phyloP scores from a whole-genome alignment of 2,329 filamentous ascomycete species.

The Apiospora marii region DNA sequence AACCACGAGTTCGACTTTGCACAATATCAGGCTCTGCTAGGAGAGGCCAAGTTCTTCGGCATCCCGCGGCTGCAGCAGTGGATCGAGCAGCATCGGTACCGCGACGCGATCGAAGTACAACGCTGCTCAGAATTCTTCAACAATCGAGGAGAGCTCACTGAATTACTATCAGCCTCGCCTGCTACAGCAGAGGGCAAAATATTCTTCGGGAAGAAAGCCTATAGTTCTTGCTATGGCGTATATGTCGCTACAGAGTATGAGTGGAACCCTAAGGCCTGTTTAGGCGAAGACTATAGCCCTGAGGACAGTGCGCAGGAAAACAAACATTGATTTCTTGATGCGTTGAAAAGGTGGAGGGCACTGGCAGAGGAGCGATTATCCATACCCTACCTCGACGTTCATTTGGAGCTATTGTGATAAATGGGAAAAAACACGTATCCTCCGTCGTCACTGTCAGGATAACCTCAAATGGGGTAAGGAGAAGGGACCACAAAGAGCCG shows the following conservation, averaged over 20 bases:
- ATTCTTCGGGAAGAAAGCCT: neutral
- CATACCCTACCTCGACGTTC: too few species aligned
- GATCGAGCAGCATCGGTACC: conserved; percentile 39
- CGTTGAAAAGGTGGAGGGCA: too few species aligned
- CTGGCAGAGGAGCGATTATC: too few species aligned
- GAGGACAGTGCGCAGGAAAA: neutral
- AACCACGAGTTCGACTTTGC: conserved; percentile 42
- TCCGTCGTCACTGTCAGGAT: too few species aligned
- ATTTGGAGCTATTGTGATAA: too few species aligned
- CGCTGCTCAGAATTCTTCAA: neutral
- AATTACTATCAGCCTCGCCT: neutral
- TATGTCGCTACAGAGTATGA: neutral
- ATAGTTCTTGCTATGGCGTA: neutral
- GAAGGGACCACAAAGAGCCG: too few species aligned
- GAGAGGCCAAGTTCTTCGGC: conserved; percentile 45
- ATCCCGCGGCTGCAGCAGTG: conserved; percentile 41
- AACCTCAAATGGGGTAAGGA: too few species aligned
- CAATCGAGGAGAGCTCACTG: neutral
- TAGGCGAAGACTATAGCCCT: neutral
- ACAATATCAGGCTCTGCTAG: conserved; percentile 42
- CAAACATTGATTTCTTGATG: too few species aligned
- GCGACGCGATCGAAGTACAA: conserved; percentile 33
- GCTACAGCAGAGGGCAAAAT: neutral
- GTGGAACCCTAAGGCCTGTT: neutral
- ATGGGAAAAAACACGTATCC: too few species aligned